Percentiles rank a stretch among this genome's conserved stretches.
Conservation (phyloP, 2,329 filamentous ascomycete species). For the Ophiostoma perfectum region DNA sequence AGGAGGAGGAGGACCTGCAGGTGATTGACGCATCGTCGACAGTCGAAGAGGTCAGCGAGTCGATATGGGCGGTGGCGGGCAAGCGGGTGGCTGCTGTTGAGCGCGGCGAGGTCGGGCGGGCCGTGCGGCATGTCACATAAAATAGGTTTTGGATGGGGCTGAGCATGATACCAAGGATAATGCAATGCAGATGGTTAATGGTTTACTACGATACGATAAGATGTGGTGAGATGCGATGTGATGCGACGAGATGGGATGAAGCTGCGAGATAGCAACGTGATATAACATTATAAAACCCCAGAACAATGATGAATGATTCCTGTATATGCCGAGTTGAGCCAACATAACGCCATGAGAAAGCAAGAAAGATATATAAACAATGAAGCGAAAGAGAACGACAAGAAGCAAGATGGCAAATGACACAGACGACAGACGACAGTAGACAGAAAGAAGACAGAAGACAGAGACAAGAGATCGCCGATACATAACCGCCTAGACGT, state of each 20-base stretch:
- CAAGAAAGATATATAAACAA: not conserved
- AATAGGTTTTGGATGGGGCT: not conserved
- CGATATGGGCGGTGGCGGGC: slow-evolving; percentile 49
- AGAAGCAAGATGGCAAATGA: not conserved
- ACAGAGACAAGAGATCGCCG: not conserved
- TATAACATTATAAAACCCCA: not conserved
- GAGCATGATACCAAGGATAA: not conserved
- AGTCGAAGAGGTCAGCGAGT: slow-evolving; percentile 52
- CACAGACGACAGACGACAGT: too few species aligned
- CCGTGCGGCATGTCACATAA: slow-evolving; percentile 42
- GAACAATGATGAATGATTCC: slow-evolving; percentile 9
- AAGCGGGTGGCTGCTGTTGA: slow-evolving; percentile 46
- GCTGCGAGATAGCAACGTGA: too few species aligned
- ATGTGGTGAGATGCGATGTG: not conserved
- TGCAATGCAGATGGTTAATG: not conserved
- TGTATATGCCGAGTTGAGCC: slow-evolving; percentile 26
- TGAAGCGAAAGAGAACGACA: not conserved
- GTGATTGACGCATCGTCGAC: slow-evolving; percentile 50
- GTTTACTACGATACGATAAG: not conserved
- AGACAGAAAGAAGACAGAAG: not conserved
- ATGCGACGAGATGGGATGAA: too few species aligned
- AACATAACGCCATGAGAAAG: slow-evolving; percentile 21
- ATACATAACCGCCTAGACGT: not conserved
- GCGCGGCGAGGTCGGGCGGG: slow-evolving; percentile 43
- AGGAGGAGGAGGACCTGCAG: slow-evolving; percentile 50